Evolutionary conservation across 2,329 filamentous ascomycete genomes (phyloP).

Genomic region (Cladosporium velox): DNA sequence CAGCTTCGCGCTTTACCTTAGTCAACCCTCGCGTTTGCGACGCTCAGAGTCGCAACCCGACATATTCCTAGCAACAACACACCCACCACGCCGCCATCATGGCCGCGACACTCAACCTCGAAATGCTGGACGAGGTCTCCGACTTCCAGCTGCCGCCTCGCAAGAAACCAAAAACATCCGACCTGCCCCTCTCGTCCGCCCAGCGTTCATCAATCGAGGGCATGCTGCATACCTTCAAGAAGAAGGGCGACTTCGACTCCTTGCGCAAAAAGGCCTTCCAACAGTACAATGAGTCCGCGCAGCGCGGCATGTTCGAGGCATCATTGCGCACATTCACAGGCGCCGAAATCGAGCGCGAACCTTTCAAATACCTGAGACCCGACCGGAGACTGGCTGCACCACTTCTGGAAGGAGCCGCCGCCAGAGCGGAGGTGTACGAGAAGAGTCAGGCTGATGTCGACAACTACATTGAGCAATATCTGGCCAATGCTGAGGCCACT

Average conservation of each 20-base stretch:
- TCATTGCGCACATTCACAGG: constrained; percentile 56
- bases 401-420: constrained; percentile 75
- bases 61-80: background rate
- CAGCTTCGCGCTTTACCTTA: too few species aligned
- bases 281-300: constrained; percentile 61
- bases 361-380: constrained; percentile 66
- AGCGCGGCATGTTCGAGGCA: constrained; percentile 44
- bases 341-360: constrained; percentile 75
- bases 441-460: constrained; percentile 69
- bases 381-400: constrained; percentile 73
- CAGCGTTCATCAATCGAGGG: constrained; percentile 73
- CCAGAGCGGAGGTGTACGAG: constrained; percentile 74
- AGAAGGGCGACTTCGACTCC: constrained; percentile 79
- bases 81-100: constrained; percentile 20
- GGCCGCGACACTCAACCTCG: constrained; percentile 23
- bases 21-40: too few species aligned
- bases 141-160: constrained; percentile 40
- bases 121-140: constrained; percentile 28
- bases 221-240: constrained; percentile 79
- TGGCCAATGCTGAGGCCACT: constrained; percentile 66
- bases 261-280: constrained; percentile 77
- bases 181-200: constrained; percentile 72
- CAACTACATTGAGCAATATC: constrained; percentile 64
- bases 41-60: too few species aligned
- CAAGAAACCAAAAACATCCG: constrained; percentile 70